These are phyloP conservation scores for Cryphonectria parasitica DNA, from an alignment of 2,329 filamentous ascomycete genomes.

Conservation along the genomic window DNA sequence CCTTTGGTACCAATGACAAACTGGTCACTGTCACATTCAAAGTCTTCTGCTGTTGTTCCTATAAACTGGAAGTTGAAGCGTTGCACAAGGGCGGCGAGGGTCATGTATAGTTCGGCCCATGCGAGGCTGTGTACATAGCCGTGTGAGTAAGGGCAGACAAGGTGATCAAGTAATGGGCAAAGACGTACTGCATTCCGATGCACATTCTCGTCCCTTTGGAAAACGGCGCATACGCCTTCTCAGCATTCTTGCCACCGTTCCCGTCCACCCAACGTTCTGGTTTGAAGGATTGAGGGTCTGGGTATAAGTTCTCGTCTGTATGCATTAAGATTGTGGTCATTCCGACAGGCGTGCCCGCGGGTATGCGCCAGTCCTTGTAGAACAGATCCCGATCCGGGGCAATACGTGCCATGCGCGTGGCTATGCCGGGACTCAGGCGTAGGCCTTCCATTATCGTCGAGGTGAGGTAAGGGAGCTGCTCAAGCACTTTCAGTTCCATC, in stretches of 20 bases:
- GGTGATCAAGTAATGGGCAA: too few species aligned
- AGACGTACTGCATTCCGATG: too few species aligned
- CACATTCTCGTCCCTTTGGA: background rate
- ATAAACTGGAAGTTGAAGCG: too few species aligned
- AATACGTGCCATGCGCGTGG: slow-evolving; percentile 45
- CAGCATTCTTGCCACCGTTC: background rate
- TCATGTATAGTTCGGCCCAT: too few species aligned
- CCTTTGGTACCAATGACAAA: too few species aligned
- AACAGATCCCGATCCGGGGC: slow-evolving; percentile 35
- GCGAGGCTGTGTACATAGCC: too few species aligned
- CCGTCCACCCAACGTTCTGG: slow-evolving; percentile 10
- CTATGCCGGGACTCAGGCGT: slow-evolving; percentile 47
- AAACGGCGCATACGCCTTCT: background rate
- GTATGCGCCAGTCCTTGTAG: slow-evolving; percentile 34
- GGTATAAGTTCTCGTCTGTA: slow-evolving; percentile 33
- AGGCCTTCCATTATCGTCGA: slow-evolving; percentile 50
- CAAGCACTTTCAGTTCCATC: slow-evolving; percentile 30
- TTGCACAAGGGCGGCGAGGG: too few species aligned
- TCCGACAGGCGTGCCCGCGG: slow-evolving; percentile 35
- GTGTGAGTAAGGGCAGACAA: too few species aligned
- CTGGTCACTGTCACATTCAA: too few species aligned
- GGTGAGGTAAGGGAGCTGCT: slow-evolving; percentile 45
- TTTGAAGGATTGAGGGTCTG: slow-evolving; percentile 25
- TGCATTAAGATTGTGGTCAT: slow-evolving; percentile 35
- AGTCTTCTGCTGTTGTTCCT: too few species aligned